Base-by-base conservation (phyloP, 768 basidiomycete genomes). In the Trametes punicea region DNA sequence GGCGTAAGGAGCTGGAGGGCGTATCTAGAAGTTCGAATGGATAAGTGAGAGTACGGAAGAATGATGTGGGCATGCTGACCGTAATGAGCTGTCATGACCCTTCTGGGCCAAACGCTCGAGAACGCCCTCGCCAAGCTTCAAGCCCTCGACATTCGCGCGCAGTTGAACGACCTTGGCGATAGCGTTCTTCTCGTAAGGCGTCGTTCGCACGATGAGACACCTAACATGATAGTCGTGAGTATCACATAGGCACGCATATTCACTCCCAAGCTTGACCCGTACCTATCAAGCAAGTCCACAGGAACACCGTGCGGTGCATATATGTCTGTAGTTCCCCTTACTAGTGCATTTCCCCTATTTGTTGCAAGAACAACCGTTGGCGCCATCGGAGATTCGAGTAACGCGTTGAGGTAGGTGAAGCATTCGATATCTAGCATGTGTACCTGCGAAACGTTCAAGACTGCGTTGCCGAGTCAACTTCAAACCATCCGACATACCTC, bases 341-440 rank as follows among this genome's bases (percentile, higher is more conserved):
- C 93, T 7, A 93, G 82, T 2, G 91, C 81, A 62, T 93, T 88
- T 3, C 96, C 97, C 20, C 97, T 83, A 69, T 99, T 99, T 23
- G 96, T 97, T 2, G 97, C 97, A 59, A 98, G 79, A 63, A 99
- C 90, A 25, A 99, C 96, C 4, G 97, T 97, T 0, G 97, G 97
- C 3, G 97, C 94, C 86, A 99, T 93, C 2, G 91, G 85, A 0
- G 93, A 94, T 72, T 98, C 97, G 42, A 99, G 81, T 8, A 98
- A 81, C 10, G 93, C 87, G 71, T 98, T 98, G 33, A 99, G 82
- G 74, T 96, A 99, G 4, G 97, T 98, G 77, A 98, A 99, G 71
- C 95, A 98, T 71, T 99, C 97, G 65, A 98, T 95, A 70, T 99
- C 97, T 57, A 99, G 85, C 96, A 98, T 98, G 74, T 99, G 97